Evolutionary conservation across 2,329 filamentous ascomycete genomes (phyloP).

Genomic region (Aspergillus ustus): DNA sequence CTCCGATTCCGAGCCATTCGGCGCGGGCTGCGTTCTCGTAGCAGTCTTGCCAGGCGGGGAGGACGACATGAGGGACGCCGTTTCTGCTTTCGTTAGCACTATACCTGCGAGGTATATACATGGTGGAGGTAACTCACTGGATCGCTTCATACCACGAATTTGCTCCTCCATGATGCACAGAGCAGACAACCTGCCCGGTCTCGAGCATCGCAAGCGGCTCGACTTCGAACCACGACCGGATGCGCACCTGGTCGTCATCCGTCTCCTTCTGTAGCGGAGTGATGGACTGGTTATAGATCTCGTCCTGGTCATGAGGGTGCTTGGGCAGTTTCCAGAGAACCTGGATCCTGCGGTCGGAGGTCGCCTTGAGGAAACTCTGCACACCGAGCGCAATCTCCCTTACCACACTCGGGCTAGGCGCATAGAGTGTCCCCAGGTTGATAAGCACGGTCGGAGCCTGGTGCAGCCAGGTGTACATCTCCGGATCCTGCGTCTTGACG

Average conservation of each 20-base stretch:
- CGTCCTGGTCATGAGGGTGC: constrained; percentile 27
- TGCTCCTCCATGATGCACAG: constrained; percentile 52
- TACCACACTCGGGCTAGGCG: constrained; percentile 39
- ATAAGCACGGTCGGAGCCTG: constrained; percentile 53
- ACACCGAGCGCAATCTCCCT: constrained; percentile 47
- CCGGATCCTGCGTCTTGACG: constrained; percentile 45
- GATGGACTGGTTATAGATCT: constrained; percentile 27
- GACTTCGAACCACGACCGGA: constrained; percentile 49
- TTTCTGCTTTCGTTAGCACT: constrained; percentile 31
- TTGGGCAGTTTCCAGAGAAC: constrained; percentile 47
- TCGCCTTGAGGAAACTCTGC: constrained; percentile 38
- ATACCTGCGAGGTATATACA: neutral
- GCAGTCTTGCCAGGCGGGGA: constrained; percentile 52
- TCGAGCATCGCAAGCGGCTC: constrained; percentile 44
- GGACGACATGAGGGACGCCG: constrained; percentile 50
- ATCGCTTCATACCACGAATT: constrained; percentile 54
- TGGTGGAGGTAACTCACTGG: constrained; percentile 33
- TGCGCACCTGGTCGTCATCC: constrained; percentile 38
- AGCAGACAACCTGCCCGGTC: constrained; percentile 44
- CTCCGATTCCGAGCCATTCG: constrained; percentile 48
- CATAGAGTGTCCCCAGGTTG: constrained; percentile 52
- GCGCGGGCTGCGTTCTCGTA: constrained; percentile 49
- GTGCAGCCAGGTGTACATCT: constrained; percentile 51
- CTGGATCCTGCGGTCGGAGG: constrained; percentile 32
- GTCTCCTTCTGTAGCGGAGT: constrained; percentile 32